Base-by-base conservation (phyloP, 1,284 basidiomycete genomes). In the Puccinia triticina region DNA sequence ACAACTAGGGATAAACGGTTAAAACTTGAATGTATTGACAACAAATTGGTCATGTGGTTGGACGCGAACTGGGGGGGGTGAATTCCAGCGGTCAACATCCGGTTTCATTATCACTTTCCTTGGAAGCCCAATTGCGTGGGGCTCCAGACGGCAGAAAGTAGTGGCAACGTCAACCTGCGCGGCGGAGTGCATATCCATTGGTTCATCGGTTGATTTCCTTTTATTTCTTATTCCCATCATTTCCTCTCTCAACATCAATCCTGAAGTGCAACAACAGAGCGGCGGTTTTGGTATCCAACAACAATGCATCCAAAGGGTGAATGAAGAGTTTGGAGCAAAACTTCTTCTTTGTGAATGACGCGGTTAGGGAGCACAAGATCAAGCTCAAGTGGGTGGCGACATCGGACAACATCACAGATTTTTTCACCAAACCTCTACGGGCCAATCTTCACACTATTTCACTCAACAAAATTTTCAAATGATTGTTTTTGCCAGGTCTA, bases 291-390 rank as follows among this genome's bases (percentile, higher is more conserved):
- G 37, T 69, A 2, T n/a, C 66, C 2, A 21, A 43, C 23, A 5
- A 69, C 34, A 69, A 69, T 21, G 40, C 10, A 12, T 43, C 66
- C 3, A 37, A 43, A 21, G 37, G 40, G 4, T 10, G 37, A 2
- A 37, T 43, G 14, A 69, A n/a, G 23, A n/a, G 37, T 10, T 11
- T 69, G 18, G 16, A 34, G 23, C 32, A 37, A 10, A 21, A 37
- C 2, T 69, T 69, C n/a, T 69, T 40, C 40, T 69, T 69, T 43
- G 66, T 69, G 12, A 69, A 69, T 18, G 66, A 69, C 43, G 32
- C 37, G 4, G 37, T 69, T 10, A 3, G 40, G 2, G 16, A 69
- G 43, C 32, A 69, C 11, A 23, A 43, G 37, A 21, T 69, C 37
- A 43, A 69, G 11, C 23, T 69, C 16, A 3, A 40, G 2, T 69